These are phyloP conservation scores for Colletotrichum theobromicola DNA, from an alignment of 2,329 filamentous ascomycete genomes.

Conservation along the genomic window DNA sequence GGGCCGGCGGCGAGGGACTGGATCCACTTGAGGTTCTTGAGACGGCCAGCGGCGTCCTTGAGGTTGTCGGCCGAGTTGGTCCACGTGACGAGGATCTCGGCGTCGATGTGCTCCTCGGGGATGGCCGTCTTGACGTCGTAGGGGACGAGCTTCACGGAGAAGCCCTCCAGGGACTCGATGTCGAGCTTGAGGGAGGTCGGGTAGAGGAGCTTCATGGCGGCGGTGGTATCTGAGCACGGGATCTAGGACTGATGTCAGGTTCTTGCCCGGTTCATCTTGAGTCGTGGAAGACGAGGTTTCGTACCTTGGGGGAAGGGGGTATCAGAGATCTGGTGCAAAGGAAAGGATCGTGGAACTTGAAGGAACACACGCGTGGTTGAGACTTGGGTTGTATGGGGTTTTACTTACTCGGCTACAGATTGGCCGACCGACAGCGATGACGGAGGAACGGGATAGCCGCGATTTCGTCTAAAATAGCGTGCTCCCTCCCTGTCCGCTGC, in stretches of 20 bases:
- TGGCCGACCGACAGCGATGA: background rate
- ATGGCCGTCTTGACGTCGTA: conserved; percentile 64
- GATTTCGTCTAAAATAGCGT: background rate
- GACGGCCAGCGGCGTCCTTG: conserved; percentile 57
- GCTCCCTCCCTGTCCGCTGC: background rate
- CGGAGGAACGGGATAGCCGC: background rate
- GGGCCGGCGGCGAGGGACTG: conserved; percentile 70
- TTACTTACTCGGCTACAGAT: background rate
- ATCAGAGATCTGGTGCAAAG: background rate
- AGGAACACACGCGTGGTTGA: background rate
- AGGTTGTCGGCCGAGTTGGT: conserved; percentile 64
- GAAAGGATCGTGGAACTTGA: background rate
- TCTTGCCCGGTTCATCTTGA: background rate
- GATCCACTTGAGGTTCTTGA: conserved; percentile 67
- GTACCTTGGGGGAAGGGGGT: background rate
- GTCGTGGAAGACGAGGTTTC: background rate
- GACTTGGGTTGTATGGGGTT: background rate
- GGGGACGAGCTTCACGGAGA: conserved; percentile 59
- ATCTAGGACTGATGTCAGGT: background rate
- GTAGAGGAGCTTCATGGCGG: conserved; percentile 69
- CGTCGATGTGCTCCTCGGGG: conserved; percentile 62
- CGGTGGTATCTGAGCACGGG: background rate
- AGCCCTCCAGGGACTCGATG: conserved; percentile 59
- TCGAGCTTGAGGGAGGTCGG: conserved; percentile 67
- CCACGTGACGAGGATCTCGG: conserved; percentile 68